Base-by-base conservation (phyloP, 129 eudicot genomes). In the Heracleum sosnowskyi region DNA sequence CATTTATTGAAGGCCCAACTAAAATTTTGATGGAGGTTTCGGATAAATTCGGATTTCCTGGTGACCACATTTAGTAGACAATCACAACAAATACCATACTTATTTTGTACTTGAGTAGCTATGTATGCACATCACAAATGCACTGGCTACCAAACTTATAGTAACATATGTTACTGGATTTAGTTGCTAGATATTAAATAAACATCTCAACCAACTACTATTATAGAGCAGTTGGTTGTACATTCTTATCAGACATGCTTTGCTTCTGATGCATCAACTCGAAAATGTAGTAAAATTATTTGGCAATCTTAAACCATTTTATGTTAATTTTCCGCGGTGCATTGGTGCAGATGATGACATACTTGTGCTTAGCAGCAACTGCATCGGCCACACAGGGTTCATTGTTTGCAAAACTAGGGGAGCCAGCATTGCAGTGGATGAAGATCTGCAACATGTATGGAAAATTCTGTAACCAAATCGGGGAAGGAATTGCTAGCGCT, bases 341-440 rank as follows among this genome's bases (percentile, higher is more conserved):
- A 11, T 75, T 49, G n/a, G 11, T 81, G 88, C 91, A 92, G 97
- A 71, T 87, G 72, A 87, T 91, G 91, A 83, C 95, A 0, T 93
- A 93, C 84, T 68, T 89, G 84, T 80, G 85, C 1, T 73, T 91
- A 81, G 87, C 89, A 5, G 98, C 98, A 4, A 81, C 90, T 46
- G 92, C 91, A 9, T 88, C 97, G 3, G 86, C 97, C 55, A 83
- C 86, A 11, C 98, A 93, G 36, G 90, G 95, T 2, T 82, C 92
- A 7, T 81, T 81, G 22, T 86, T 86, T 76, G 84, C 91, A 8
- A 89, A 93, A 77, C 34, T 87, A 1, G 98, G 97, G 33, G 87
- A 93, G 51, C 42, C 86, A 17, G 89, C 90, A 75, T 81, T 93
- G 39, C 89, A 93, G 40, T 93, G 98, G 98, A 89, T 93, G 91